Conservation (phyloP, 2,329 filamentous ascomycete species). For the Gnomoniopsis sp. region DNA sequence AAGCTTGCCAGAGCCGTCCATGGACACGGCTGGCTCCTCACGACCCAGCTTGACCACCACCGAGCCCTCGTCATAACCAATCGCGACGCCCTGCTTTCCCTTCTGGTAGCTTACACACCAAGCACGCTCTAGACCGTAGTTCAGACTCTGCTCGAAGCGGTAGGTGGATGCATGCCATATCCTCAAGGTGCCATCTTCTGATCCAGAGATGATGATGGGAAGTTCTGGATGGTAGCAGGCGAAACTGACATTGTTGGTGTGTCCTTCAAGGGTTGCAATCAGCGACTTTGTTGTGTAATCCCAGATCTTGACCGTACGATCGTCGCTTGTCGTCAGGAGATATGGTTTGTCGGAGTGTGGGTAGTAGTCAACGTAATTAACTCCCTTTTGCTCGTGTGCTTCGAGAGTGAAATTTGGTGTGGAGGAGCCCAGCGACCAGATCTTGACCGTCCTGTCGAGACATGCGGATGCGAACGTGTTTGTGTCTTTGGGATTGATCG, state of each 20-base stretch:
- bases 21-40: constrained; percentile 95
- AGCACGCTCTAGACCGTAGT: constrained; percentile 91
- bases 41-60: constrained; percentile 97
- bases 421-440: constrained; percentile 93
- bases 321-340: constrained; percentile 63
- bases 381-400: constrained; percentile 94
- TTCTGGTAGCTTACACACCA: constrained; percentile 98
- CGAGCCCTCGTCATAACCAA: constrained; percentile 96
- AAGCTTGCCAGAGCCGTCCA: constrained; percentile 93
- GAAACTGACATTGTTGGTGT: constrained; percentile 97
- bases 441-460: constrained; percentile 94
- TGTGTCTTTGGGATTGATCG: constrained; percentile 96
- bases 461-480: constrained; percentile 91
- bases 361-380: constrained; percentile 95
- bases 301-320: constrained; percentile 93
- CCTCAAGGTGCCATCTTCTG: constrained; percentile 94
- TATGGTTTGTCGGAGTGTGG: constrained; percentile 75
- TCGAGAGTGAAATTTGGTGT: constrained; percentile 95
- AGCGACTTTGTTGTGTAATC: constrained; percentile 98
- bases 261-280: constrained; percentile 93
- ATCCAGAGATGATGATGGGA: constrained; percentile 95
- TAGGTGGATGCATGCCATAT: constrained; percentile 99
- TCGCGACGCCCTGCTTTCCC: constrained; percentile 88
- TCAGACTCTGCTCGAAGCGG: constrained; percentile 89
- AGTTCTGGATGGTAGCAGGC: constrained; percentile 97